Evolutionary conservation across 371 early-diverging fungal species (phyloP), one percentile per base, ranked within the genome.

Genomic region (Fennellomyces sp.): DNA sequence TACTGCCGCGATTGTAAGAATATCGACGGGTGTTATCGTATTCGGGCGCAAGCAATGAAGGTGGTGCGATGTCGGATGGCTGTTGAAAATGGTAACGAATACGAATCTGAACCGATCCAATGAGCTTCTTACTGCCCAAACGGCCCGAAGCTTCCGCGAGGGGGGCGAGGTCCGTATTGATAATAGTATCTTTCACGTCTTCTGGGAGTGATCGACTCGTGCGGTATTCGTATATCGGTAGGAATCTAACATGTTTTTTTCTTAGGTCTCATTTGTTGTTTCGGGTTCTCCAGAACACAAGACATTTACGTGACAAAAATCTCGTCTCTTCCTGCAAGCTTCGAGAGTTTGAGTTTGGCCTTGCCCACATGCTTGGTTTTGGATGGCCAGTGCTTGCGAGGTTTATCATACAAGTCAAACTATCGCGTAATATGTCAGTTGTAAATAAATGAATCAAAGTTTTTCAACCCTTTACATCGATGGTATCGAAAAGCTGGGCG

Each of bases 181-280:
- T 41, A 26, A 79, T 70, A 13, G 66, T 70, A 28, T 79, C 66
- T 19, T 64, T 70, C 27, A 74, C 69, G 54, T 76, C 74, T 11
- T 70, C 71, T 8, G 80, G 76, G 27, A 80, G 50, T 25, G 69
- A 63, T 8, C 74, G 67, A 25, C 63, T 64, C 13, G 75, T 63
- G 31, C 69, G 71, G 50, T 80, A 80, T 48, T 80, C 81, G 26
- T 80, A 77, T 52, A 80, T 68, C 19, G 81, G 81, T 21, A 80
- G 25, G 49, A 80, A 77, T 1, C 80, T 79, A 54, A 5, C 28
- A 21, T 4, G 15, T 36, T n/a, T 39, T n/a, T n/a, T n/a, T n/a
- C n/a, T n/a, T n/a, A n/a, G n/a, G n/a, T n/a, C n/a, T n/a, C n/a
- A n/a, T n/a, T n/a, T n/a, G n/a, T n/a, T n/a, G n/a, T n/a, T n/a